Evolutionary conservation across 805 yeast species (phyloP).

Genomic region (Scheffersomyces amazonensis): DNA sequence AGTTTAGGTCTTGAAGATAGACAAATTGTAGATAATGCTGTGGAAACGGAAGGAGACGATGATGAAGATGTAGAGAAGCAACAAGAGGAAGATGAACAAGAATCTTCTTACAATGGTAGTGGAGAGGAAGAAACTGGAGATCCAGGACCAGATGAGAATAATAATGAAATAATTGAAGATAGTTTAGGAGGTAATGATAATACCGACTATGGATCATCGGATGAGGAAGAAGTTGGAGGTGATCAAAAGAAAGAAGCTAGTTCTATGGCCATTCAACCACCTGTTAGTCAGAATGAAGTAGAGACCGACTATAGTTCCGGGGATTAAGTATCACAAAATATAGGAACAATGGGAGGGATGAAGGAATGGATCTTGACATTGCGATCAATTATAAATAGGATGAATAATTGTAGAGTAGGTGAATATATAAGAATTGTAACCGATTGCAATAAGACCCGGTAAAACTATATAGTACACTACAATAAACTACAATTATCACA

Average conservation of each 20-base stretch:
- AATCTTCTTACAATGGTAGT: constrained; percentile 3
- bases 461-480: too few species aligned
- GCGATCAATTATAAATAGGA: too few species aligned
- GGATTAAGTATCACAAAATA: too few species aligned
- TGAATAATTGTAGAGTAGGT: too few species aligned
- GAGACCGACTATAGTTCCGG: constrained; percentile 10
- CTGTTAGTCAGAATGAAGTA: constrained; percentile 3
- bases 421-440: too few species aligned
- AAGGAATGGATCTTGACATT: too few species aligned
- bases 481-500: too few species aligned
- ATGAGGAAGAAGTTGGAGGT: constrained; percentile 7
- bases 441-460: too few species aligned
- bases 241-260: constrained; percentile 12
- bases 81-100: constrained; percentile 8
- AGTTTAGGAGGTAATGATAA: constrained; percentile 4
- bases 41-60: constrained; percentile 4
- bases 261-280: neutral
- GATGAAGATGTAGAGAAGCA: constrained; percentile 3
- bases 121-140: constrained; percentile 7
- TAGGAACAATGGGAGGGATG: too few species aligned
- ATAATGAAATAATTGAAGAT: constrained; percentile 7
- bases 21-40: constrained; percentile 3
- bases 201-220: constrained; percentile 1
- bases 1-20: neutral
- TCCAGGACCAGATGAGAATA: too few species aligned